Conservation (phyloP, 768 basidiomycete genomes). For the Hortiboletus campestris region DNA sequence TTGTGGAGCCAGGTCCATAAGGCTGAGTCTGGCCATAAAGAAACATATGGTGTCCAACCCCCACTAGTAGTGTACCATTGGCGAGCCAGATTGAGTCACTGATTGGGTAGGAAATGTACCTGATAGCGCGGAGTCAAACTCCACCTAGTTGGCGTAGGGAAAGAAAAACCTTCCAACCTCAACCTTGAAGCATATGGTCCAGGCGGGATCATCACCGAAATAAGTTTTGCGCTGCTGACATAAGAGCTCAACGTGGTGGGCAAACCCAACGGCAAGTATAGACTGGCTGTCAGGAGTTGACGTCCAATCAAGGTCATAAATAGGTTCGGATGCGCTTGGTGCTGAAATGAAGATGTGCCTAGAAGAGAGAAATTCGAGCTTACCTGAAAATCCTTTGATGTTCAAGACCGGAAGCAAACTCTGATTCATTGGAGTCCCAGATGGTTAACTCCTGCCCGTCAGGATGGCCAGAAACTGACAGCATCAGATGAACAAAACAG, state of each 20-base stretch:
- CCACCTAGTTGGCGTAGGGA: background rate
- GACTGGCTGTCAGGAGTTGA: conserved; percentile 88
- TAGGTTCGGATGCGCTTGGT: conserved; percentile 44
- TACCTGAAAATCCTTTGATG: conserved; percentile 63
- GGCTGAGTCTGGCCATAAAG: conserved; percentile 59
- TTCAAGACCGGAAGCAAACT: conserved; percentile 90
- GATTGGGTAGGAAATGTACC: conserved; percentile 76
- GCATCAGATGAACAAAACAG: conserved; percentile 2
- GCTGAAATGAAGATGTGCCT: background rate
- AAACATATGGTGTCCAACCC: conserved; percentile 79
- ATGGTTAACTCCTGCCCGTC: conserved; percentile 83
- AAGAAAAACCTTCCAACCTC: conserved; percentile 64
- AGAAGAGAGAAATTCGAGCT: conserved; percentile 9
- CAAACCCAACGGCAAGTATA: conserved; percentile 86
- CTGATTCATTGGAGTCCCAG: conserved; percentile 94
- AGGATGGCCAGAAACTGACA: conserved; percentile 54
- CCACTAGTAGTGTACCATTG: conserved; percentile 77
- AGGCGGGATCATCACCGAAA: conserved; percentile 77
- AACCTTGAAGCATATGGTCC: conserved; percentile 69
- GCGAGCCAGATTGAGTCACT: conserved; percentile 91
- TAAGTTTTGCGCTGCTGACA: conserved; percentile 93
- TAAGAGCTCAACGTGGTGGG: conserved; percentile 76
- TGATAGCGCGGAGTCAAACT: conserved; percentile 27
- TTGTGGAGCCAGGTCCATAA: conserved; percentile 18
- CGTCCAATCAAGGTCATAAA: conserved; percentile 91